Conservation (phyloP, 495 filamentous ascomycete species). For the Penicillium daleae region DNA sequence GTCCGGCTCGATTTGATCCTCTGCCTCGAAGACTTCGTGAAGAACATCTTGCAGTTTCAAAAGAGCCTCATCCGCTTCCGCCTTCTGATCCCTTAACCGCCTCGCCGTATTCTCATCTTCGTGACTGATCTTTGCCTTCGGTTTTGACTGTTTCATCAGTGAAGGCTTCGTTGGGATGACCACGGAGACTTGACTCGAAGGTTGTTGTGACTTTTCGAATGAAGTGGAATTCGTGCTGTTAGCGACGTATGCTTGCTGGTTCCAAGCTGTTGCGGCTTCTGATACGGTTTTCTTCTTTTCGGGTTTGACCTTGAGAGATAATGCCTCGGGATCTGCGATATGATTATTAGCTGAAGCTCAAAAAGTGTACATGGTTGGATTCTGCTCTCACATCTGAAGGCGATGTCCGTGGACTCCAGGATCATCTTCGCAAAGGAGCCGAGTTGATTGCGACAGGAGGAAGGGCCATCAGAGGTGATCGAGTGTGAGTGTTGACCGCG, state of each 20-base stretch:
- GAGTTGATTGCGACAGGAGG: conserved; percentile 38
- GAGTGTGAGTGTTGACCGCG: conserved; percentile 26
- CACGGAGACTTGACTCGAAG: conserved; percentile 41
- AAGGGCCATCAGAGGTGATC: conserved; percentile 24
- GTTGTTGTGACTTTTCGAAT: conserved; percentile 18
- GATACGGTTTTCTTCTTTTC: conserved; percentile 26
- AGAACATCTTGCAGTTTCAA: conserved; percentile 68
- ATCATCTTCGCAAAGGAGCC: conserved; percentile 63
- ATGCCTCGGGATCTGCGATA: conserved; percentile 45
- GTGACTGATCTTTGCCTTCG: conserved; percentile 35
- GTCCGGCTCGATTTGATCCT: conserved; percentile 65
- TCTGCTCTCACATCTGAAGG: conserved; percentile 54
- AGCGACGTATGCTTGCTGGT: conserved; percentile 25
- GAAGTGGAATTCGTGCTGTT: conserved; percentile 30
- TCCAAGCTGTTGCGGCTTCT: conserved; percentile 23
- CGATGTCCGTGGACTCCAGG: conserved; percentile 57
- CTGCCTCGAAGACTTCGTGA: conserved; percentile 75
- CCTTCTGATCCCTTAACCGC: conserved; percentile 68
- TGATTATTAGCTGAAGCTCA: conserved; percentile 17
- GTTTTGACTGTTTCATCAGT: conserved; percentile 28
- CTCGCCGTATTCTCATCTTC: conserved; percentile 35
- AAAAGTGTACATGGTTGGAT: background rate
- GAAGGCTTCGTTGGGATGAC: conserved; percentile 44
- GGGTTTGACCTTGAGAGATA: conserved; percentile 23
- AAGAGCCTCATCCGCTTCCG: conserved; percentile 74